Evolutionary conservation across 768 basidiomycete species (phyloP), one percentile per base, ranked within the genome.

Genomic region (Tricholoma bakamatsutake): DNA sequence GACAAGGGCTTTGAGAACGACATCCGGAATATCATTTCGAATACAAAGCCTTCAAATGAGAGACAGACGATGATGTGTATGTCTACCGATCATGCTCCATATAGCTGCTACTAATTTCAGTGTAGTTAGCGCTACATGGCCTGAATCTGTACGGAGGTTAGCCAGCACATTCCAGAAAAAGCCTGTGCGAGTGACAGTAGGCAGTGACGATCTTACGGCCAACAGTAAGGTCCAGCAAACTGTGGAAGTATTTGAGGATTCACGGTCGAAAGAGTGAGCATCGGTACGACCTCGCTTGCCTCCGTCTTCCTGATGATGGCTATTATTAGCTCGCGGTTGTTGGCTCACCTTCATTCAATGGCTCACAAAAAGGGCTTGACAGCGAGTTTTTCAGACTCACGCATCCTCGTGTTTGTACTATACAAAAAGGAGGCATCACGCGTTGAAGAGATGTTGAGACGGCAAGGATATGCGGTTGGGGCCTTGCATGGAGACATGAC

Each of bases 1-100:
- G 97, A 98, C 69, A 93, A 89, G 69, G 97, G 96, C 0, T 99
- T 99, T 67, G 97, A 99, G 69, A 97, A 98, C 64, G 97, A 98
- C 67, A 97, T 98, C 57, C 78, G 93, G 52, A 82, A 78, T 57
- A 98, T 99, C 65, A 94, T 98, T 58, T 84, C 81, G 7, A 75
- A 79, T 54, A 84, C 87, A 1, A 80, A 85, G 72, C 82, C 82
- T 66, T 76, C 80, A 34, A 68, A 76, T n/a, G 79, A 82, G 56
- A 80, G 93, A 46, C 93, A 95, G 73, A 96, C 92, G 6, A 85
- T 94, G 79, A 94, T 95, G 93, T 95, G 91, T 94, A 68, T 61
- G 90, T 80, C 18, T 27, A 21, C 55, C 45, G 50, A 27, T n/a
- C 43, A 50, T 50, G 54, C 43, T 18, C 54, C 47, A 33, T 47